phyloP scores from a whole-genome alignment of 2,329 filamentous ascomycete species.

The Penicillium polonicum region DNA sequence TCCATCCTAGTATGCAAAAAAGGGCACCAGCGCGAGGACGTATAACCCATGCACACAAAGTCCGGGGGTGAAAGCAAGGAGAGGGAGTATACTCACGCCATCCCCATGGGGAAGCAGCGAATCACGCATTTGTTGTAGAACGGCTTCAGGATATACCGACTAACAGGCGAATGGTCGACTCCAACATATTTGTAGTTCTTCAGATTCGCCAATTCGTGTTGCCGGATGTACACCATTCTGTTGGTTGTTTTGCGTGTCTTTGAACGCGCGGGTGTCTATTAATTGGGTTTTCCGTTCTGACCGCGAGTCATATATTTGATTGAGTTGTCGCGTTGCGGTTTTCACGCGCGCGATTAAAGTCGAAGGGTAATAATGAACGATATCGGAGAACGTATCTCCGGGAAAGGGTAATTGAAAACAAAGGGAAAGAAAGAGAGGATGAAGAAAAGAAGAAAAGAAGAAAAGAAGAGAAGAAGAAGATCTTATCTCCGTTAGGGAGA shows the following conservation, averaged over 20 bases:
- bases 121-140: constrained; percentile 97
- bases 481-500: background rate
- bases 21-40: background rate
- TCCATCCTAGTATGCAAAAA: background rate
- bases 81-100: constrained; percentile 63
- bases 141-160: constrained; percentile 92
- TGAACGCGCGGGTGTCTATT: constrained; percentile 2
- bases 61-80: background rate
- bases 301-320: constrained; percentile 4
- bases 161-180: constrained; percentile 86
- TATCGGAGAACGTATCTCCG: background rate
- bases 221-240: constrained; percentile 90
- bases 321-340: background rate
- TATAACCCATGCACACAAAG: constrained; percentile 13
- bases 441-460: background rate
- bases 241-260: constrained; percentile 1
- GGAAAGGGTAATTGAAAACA: background rate
- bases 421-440: background rate
- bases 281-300: background rate
- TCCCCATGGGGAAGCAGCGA: constrained; percentile 88
- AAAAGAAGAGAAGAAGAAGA: background rate
- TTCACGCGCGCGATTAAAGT: background rate
- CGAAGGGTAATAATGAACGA: background rate
- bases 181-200: constrained; percentile 93
- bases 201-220: constrained; percentile 82